Evolutionary conservation across 1,284 basidiomycete genomes (phyloP).

Genomic region (Melampsora americana): DNA sequence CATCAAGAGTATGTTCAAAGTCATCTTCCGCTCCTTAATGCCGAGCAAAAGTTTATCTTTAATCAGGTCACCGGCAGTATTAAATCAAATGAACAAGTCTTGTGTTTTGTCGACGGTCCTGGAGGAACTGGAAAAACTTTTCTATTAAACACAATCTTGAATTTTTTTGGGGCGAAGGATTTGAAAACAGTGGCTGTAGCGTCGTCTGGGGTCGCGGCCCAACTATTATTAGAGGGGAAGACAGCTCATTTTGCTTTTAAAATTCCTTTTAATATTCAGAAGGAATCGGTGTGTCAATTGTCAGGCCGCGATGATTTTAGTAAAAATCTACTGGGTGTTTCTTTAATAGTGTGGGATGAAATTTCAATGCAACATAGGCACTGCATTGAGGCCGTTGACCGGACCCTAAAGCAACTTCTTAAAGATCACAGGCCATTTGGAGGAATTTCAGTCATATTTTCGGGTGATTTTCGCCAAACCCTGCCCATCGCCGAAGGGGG

Average conservation of each 20-base stretch:
- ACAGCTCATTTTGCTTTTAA: slow-evolving; percentile 59
- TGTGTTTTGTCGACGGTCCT: too few species aligned
- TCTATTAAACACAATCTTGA: slow-evolving; percentile 57
- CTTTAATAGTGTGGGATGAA: slow-evolving; percentile 38
- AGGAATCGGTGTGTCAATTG: not conserved
- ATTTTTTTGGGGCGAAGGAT: slow-evolving; percentile 46
- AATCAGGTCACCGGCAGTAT: slow-evolving; percentile 54
- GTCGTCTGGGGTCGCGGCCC: slow-evolving; percentile 58
- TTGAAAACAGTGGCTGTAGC: slow-evolving; percentile 53
- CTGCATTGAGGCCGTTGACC: slow-evolving; percentile 20
- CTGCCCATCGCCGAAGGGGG: not conserved
- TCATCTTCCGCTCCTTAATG: too few species aligned
- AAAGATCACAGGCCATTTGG: not conserved
- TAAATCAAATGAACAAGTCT: too few species aligned
- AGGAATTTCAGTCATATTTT: slow-evolving; percentile 1
- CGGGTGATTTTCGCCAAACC: slow-evolving; percentile 20
- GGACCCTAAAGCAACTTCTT: not conserved
- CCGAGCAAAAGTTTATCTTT: too few species aligned
- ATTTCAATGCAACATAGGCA: slow-evolving; percentile 11
- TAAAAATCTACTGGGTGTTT: not conserved
- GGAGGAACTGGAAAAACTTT: slow-evolving; percentile 61
- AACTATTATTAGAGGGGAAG: too few species aligned
- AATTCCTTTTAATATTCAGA: slow-evolving; percentile 53
- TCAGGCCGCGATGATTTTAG: not conserved
- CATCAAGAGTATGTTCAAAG: too few species aligned